Evolutionary conservation across 768 basidiomycete genomes (phyloP), one percentile per base, ranked within the genome.

Genomic region (Leccinum rimulosum): DNA sequence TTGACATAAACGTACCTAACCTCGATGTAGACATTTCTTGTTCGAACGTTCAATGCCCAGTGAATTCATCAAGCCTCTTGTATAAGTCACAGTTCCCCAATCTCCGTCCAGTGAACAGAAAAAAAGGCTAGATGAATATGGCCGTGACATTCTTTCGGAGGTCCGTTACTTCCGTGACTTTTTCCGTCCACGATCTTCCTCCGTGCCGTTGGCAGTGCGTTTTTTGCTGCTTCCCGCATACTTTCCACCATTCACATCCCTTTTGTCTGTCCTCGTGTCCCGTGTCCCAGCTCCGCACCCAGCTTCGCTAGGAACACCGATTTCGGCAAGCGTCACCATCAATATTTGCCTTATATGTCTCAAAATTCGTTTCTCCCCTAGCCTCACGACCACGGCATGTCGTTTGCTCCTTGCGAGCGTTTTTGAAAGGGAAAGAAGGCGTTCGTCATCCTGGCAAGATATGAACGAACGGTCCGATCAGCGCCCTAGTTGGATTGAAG

Each of bases 361-460:
- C 55, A 95, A 66, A 12, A 94, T 85, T 25, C 81, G 74, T 74
- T 93, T 93, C 76, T 95, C 93, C 4, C 91, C 90, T 10, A 91
- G 69, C 36, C 93, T 81, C 12, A 94, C 91, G 50, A 89, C 74
- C 8, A 87, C 68, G 1, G 93, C 93, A 58, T 86, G 77, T 59
- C 76, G 77, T 65, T 78, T 81, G 63, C 85, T 84, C 54, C 75
- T 57, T 4, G 78, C 56, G 2, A 82, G 68, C n/a, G 56, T 57
- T 8, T 57, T 57, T 8, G 43, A 25, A 15, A 57, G 51, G 14
- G 60, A 61, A 19, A 80, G 71, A 5, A 85, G 71, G 11, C 59
- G 56, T 57, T 79, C 77, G 54, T 89, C 85, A 47, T 86, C 84
- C 76, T 85, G 69, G 50, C 2, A 19, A 36, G n/a, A 25, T 6